These are phyloP conservation scores for Diplodia mutila DNA, from an alignment of 2,329 filamentous ascomycete genomes.

Conservation along the genomic window DNA sequence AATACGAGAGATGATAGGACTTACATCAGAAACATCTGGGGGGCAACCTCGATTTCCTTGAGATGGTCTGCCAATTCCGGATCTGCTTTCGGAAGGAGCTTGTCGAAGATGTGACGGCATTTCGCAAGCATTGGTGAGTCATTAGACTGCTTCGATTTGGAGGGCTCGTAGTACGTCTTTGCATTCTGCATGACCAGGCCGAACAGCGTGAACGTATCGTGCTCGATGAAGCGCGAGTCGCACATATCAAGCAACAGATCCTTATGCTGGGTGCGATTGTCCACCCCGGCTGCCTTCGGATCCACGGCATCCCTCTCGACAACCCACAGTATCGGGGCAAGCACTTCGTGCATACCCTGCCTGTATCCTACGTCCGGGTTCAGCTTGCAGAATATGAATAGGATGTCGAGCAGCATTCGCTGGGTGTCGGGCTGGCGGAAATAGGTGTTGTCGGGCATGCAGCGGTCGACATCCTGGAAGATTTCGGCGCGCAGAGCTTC, in stretches of 20 bases:
- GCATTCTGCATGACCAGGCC: slow-evolving; percentile 84
- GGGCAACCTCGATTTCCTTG: slow-evolving; percentile 82
- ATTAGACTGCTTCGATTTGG: slow-evolving; percentile 35
- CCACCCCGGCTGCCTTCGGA: slow-evolving; percentile 1
- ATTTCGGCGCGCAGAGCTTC: slow-evolving; percentile 86
- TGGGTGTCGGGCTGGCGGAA: slow-evolving; percentile 83
- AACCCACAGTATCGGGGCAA: slow-evolving; percentile 86
- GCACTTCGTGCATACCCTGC: slow-evolving; percentile 98
- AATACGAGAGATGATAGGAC: slow-evolving; percentile 32
- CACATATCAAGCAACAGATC: slow-evolving; percentile 67
- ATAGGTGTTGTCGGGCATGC: slow-evolving; percentile 85
- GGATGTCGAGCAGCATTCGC: slow-evolving; percentile 78
- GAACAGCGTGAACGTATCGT: slow-evolving; percentile 88
- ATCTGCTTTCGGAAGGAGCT: slow-evolving; percentile 76
- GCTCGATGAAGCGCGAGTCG: slow-evolving; percentile 76
- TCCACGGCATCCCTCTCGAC: slow-evolving; percentile 81
- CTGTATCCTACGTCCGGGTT: slow-evolving; percentile 87
- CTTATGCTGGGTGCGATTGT: slow-evolving; percentile 40
- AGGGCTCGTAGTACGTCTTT: slow-evolving; percentile 81
- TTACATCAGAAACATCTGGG: slow-evolving; percentile 94
- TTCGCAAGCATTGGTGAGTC: slow-evolving; percentile 78
- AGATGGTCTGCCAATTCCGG: slow-evolving; percentile 83
- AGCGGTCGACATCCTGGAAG: slow-evolving; percentile 88
- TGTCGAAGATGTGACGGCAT: slow-evolving; percentile 85
- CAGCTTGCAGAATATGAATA: slow-evolving; percentile 94